Base-by-base conservation (phyloP, 495 filamentous ascomycete species). In the Astrocystis sublimbata region DNA sequence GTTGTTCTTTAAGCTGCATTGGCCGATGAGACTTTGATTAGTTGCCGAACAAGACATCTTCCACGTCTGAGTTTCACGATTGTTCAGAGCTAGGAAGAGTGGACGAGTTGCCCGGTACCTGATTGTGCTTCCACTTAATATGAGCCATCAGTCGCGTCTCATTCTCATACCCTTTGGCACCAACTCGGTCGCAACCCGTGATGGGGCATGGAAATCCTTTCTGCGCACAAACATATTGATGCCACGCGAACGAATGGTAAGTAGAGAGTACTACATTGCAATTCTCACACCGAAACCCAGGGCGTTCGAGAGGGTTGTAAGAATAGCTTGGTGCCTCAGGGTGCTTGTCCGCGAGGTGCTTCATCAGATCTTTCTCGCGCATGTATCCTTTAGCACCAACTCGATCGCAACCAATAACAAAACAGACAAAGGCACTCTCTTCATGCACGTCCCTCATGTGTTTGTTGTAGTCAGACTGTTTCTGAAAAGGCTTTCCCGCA, bases 401-500 rank as follows among this genome's bases (percentile, higher is more conserved):
- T 49, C 71, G 66, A 33, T 74, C 68, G 45, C 77, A 79, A 24
- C 67, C 70, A 24, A 41, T n/a, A 15, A 68, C 64, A 4, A 53
- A 33, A 42, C 76, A 78, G 0, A 72, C 66, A 47, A 67, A 76
- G 8, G 62, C 40, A 6, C 71, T 72, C 21, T 69, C 60, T 8
- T 73, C 45, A 40, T 78, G 75, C n/a, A 66, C 63, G 9, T 71
- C 62, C 53, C 66, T 70, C 68, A 78, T 66, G 50, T 79, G 77
- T 35, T 69, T 68, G 9, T 42, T 66, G 52, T 68, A 74, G 0
- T 73, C 70, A 2, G 68, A 67, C 17, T 51, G 35, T 15, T 47
- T 71, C 17, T 50, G 23, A 57, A 79, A 76, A 2, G 62, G 64
- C 1, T 21, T 66, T 38, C 56, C 23, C 28, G 30, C 19, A 8